Conservation (phyloP, 345 rosid species). For the Eucalyptus tenuipes region DNA sequence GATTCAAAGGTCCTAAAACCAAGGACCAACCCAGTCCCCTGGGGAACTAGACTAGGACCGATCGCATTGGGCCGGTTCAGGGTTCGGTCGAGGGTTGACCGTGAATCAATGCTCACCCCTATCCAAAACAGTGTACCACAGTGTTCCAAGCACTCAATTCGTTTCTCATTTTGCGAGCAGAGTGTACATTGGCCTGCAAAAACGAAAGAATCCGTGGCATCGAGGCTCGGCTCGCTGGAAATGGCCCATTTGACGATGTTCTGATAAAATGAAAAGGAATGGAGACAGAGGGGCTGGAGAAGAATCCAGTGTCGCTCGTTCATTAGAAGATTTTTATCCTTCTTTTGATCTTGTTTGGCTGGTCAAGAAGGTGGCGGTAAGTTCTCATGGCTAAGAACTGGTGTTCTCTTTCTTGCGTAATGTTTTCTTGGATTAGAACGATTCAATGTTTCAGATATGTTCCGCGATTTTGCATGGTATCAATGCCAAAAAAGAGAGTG, state of each 20-base stretch:
- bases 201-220: background rate
- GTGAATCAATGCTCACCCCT: no score
- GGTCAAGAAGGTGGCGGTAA: background rate
- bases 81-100: no score
- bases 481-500: background rate
- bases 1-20: no score
- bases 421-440: background rate
- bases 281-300: background rate
- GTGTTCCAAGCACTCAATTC: background rate
- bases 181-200: background rate
- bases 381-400: background rate
- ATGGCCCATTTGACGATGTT: background rate
- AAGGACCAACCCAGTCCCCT: accelerated
- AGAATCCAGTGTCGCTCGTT: no score
- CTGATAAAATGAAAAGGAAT: background rate
- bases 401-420: background rate
- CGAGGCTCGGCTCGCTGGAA: background rate
- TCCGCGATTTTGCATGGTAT: background rate
- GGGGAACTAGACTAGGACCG: accelerated
- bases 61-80: accelerated
- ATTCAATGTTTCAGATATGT: background rate
- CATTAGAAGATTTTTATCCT: background rate
- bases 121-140: background rate
- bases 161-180: background rate
- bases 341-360: background rate